Percentiles rank a stretch among this genome's conserved stretches.
These are phyloP conservation scores for Ogataea degrootiae DNA, from an alignment of 805 yeast genomes.

Conservation along the genomic window DNA sequence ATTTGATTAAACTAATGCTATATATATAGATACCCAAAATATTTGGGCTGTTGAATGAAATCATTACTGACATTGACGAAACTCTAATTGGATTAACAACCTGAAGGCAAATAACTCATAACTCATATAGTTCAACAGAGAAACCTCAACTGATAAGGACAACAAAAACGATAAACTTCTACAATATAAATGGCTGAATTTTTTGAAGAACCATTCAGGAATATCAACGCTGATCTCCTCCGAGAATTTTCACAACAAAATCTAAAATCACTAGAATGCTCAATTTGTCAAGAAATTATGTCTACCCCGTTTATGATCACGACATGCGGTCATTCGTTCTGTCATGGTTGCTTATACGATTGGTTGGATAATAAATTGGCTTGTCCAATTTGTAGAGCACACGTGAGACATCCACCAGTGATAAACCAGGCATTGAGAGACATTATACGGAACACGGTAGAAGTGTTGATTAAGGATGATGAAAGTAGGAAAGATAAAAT, in stretches of 20 bases:
- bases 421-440: conserved; percentile 50
- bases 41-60: no score
- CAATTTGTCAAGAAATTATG: conserved; percentile 68
- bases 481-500: conserved; percentile 16
- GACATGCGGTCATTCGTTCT: conserved; percentile 70
- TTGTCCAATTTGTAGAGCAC: conserved; percentile 67
- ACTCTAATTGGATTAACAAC: no score
- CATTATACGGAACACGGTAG: conserved; percentile 36
- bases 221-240: conserved; percentile 13
- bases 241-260: conserved; percentile 15
- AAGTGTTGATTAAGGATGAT: conserved; percentile 31
- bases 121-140: neutral
- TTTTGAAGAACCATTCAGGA: neutral
- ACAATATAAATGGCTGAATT: neutral
- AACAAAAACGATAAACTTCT: neutral
- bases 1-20: no score
- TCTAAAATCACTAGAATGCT: conserved; percentile 40
- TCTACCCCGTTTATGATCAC: conserved; percentile 53
- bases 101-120: no score
- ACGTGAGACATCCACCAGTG: conserved; percentile 45
- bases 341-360: conserved; percentile 58
- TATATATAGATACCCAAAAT: no score
- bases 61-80: no score
- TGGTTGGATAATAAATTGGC: conserved; percentile 57
- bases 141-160: neutral